Evolutionary conservation across 2,329 filamentous ascomycete species (phyloP), one percentile per base, ranked within the genome.

Genomic region (Venturia aucupariae): DNA sequence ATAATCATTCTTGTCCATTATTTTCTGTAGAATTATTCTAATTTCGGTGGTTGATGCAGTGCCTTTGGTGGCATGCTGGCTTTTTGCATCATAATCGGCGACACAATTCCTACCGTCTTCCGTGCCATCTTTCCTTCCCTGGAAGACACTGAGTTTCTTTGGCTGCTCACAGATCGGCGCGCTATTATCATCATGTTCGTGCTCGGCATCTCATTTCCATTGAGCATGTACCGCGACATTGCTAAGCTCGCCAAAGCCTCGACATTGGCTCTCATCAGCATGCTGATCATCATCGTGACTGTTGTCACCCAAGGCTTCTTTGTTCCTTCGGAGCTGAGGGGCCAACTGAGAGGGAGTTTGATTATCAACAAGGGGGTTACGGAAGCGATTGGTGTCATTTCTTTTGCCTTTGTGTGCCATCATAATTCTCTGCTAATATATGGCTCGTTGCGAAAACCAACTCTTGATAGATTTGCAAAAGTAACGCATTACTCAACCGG

Each of bases 31-130:
- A n/a, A n/a, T n/a, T n/a, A 54, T 30, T 32, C 51, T 57, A 30
- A 57, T 35, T 32, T 35, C 2, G 51, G 27, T 44, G 38, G 15
- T 24, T 46, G 11, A 15, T 32, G 46, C 67, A 81, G 79, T 81
- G 94, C 94, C 2, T 99, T 97, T 79, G 94, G 94, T 65, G 94
- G 94, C 68, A 99, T 99, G 94, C 86, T 99, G 64, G 94, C 94
- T 17, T 99, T 97, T 75, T 94, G 92, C 69, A 92, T 99, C 71
- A 97, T 99, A 71, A 90, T 99, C 11, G 94, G 94, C 66, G 94
- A 99, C 75, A 92, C 90, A 0, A 97, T 99, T 72, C 94, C 94
- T 3, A 90, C 92, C 74, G 94, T 99, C 60, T 75, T 97, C 71
- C 78, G 82, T 60, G 90, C 92, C 4, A 76, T 97, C 5, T 96